Conservation (phyloP, 192 early-diverging fungal species). For the Dimargaris verticillata region DNA sequence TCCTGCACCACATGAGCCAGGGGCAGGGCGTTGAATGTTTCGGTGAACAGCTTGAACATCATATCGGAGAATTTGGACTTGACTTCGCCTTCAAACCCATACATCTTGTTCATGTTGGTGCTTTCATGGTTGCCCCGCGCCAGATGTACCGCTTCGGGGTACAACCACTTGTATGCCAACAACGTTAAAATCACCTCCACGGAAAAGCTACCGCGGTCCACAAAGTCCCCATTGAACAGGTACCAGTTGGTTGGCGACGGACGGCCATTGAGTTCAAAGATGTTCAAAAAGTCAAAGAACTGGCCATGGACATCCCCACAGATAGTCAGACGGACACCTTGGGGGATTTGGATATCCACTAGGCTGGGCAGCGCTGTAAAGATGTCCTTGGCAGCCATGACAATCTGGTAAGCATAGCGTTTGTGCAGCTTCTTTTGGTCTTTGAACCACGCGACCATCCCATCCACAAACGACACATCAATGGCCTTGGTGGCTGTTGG, state of each 20-base stretch:
- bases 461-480: conserved; percentile 60
- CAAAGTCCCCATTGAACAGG: conserved; percentile 97
- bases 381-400: conserved; percentile 54
- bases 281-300: conserved; percentile 93
- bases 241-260: conserved; percentile 72
- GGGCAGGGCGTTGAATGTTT: conserved; percentile 88
- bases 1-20: conserved; percentile 78
- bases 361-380: conserved; percentile 65
- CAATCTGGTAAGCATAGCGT: conserved; percentile 75
- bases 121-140: conserved; percentile 97
- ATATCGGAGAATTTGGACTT: conserved; percentile 80
- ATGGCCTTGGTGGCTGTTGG: conserved; percentile 45
- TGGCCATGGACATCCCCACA: conserved; percentile 98
- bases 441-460: conserved; percentile 60
- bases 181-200: conserved; percentile 89
- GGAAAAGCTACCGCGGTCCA: conserved; percentile 95
- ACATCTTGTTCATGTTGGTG: conserved; percentile 97
- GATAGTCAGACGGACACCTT: conserved; percentile 61
- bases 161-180: conserved; percentile 77
- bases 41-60: conserved; percentile 89
- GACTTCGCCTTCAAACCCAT: conserved; percentile 97
- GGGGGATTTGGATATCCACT: conserved; percentile 70
- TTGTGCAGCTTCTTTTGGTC: conserved; percentile 81
- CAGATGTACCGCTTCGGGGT: conserved; percentile 69
- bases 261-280: conserved; percentile 83